phyloP scores from a whole-genome alignment of 768 basidiomycete species.

The Lepiota venenata region DNA sequence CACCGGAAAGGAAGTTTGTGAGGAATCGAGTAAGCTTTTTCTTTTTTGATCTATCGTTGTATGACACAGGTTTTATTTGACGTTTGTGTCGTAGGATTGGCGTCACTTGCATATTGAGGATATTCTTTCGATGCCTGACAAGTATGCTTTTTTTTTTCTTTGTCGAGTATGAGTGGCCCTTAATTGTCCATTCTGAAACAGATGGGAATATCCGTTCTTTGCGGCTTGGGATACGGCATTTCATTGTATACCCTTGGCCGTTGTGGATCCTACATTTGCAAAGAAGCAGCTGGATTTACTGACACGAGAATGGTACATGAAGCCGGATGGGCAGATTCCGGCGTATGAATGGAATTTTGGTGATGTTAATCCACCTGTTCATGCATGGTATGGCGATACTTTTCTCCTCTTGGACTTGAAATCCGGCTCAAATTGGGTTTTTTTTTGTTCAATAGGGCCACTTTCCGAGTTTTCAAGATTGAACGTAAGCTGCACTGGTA shows the following conservation, averaged over 20 bases:
- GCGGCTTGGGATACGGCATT: constrained; percentile 99
- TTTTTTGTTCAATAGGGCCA: constrained; percentile 56
- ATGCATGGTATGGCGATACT: constrained; percentile 71
- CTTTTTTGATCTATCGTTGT: neutral
- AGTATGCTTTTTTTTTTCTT: constrained; percentile 45
- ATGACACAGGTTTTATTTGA: neutral
- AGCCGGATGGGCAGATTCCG: constrained; percentile 97
- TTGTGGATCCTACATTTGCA: constrained; percentile 93
- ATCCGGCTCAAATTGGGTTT: neutral
- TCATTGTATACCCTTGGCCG: constrained; percentile 96
- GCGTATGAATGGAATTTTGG: constrained; percentile 99
- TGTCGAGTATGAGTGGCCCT: too few relatives aligned
- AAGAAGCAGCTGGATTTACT: constrained; percentile 97
- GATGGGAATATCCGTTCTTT: constrained; percentile 99
- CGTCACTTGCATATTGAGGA: constrained; percentile 94
- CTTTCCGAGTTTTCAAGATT: constrained; percentile 98
- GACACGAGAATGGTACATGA: constrained; percentile 99
- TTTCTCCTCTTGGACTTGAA: neutral
- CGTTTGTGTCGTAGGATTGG: constrained; percentile 65
- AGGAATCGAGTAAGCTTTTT: constrained; percentile 66
- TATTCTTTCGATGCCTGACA: constrained; percentile 98
- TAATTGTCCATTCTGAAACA: constrained; percentile 22
- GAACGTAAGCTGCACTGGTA: constrained; percentile 93
- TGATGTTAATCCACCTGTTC: constrained; percentile 98
- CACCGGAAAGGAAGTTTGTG: constrained; percentile 80